Evolutionary conservation across 495 filamentous ascomycete species (phyloP), one percentile per base, ranked within the genome.

Genomic region (Penicillium taxi): DNA sequence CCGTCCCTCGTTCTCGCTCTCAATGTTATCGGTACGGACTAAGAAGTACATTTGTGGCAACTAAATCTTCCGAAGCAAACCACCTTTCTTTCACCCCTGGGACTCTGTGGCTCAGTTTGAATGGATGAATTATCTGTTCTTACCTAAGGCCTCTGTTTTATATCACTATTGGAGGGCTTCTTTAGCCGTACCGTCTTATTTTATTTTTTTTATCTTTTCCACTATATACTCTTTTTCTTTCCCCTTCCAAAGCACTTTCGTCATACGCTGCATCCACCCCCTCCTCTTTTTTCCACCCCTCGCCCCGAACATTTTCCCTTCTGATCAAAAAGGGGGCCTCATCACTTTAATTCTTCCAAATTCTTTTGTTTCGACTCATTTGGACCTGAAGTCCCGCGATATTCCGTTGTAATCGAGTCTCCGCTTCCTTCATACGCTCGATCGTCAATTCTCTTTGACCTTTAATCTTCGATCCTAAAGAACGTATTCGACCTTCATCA

Each of bases 251-350:
- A 26, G 28, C 34, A 42, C 37, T 12, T 37, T 50, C 47, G 42
- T 50, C 50, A 50, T 53, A 43, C 33, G 27, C 35, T n/a, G n/a
- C n/a, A n/a, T n/a, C 43, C 18, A 24, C 7, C 23, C 42, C 33
- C 42, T 47, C 47, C 49, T 44, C 45, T 45, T 45, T 37, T 47
- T 50, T 43, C 37, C 47, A 42, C 48, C 50, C 44, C 47, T 37
- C 35, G 37, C 30, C 47, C 43, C 33, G 27, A 48, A 27, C 32
- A 45, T 48, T 45, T 40, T 41, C 30, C 29, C 37, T 39, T 33
- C 39, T 37, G 21, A 18, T 16, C 45, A 48, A 39, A 37, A 42
- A 41, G 27, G 40, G 24, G 30, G 32, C 26, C 33, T 38, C 11
- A n/a, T n/a, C n/a, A n/a, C n/a, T n/a, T n/a, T n/a, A n/a, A n/a